phyloP scores from a whole-genome alignment of 495 filamentous ascomycete species.

The Aspergillus panamensis region DNA sequence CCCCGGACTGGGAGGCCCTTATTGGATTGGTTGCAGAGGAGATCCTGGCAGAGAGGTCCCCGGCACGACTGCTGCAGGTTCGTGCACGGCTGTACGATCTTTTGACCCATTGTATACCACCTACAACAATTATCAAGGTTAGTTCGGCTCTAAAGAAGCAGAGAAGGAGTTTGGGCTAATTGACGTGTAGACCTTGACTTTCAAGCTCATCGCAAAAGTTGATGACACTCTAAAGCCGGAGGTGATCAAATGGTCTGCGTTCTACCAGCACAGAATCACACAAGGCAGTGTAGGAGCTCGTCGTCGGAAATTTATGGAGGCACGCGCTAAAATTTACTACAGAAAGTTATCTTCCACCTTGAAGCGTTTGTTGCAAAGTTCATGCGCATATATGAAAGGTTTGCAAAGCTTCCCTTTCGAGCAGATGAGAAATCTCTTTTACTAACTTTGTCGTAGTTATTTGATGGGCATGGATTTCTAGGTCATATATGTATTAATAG shows the following conservation, averaged over 20 bases:
- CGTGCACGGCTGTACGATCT: slow-evolving; percentile 93
- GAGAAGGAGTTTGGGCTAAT: slow-evolving; percentile 6
- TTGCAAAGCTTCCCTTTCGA: slow-evolving; percentile 16
- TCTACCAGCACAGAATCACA: slow-evolving; percentile 92
- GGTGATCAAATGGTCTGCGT: slow-evolving; percentile 92
- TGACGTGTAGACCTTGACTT: slow-evolving; percentile 65
- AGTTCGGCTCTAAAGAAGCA: background rate
- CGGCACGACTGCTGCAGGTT: slow-evolving; percentile 78
- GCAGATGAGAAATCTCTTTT: slow-evolving; percentile 10
- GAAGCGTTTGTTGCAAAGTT: slow-evolving; percentile 98
- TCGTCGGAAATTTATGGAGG: background rate
- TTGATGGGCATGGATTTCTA: slow-evolving; percentile 88
- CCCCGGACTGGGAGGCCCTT: slow-evolving; percentile 92
- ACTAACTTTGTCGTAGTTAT: slow-evolving; percentile 51
- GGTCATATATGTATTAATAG: slow-evolving; percentile 17
- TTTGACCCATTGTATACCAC: slow-evolving; percentile 91
- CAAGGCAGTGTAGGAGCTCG: slow-evolving; percentile 62
- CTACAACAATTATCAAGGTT: slow-evolving; percentile 87
- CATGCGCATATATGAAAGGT: slow-evolving; percentile 90
- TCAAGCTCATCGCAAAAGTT: slow-evolving; percentile 80
- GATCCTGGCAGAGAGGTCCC: slow-evolving; percentile 86
- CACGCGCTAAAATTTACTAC: slow-evolving; percentile 21
- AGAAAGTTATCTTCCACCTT: slow-evolving; percentile 96
- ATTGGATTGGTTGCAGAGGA: slow-evolving; percentile 84
- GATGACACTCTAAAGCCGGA: slow-evolving; percentile 88